Evolutionary conservation across 2,329 filamentous ascomycete genomes (phyloP).

Genomic region (Diaporthe citri): DNA sequence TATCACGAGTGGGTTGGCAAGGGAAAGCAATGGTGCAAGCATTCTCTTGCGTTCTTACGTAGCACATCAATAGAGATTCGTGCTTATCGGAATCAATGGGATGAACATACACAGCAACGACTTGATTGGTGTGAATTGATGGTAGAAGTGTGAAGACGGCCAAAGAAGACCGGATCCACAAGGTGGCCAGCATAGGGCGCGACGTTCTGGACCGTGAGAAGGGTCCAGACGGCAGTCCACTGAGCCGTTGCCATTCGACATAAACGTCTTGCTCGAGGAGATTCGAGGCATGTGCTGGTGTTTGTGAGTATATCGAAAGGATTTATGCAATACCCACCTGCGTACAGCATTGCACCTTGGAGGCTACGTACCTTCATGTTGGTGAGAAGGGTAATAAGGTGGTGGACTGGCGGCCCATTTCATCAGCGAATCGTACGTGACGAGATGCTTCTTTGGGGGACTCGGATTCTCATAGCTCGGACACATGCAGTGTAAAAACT

Average conservation of each 20-base stretch:
- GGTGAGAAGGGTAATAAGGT: background rate
- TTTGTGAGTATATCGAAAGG: background rate
- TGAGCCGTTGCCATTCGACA: no score
- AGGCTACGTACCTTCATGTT: background rate
- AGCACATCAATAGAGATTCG: constrained; percentile 35
- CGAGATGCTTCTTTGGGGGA: no score
- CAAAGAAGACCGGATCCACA: background rate
- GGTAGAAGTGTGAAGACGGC: background rate
- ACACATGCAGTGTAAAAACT: background rate
- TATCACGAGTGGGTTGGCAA: constrained; percentile 45
- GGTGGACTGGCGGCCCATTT: background rate
- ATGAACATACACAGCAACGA: constrained; percentile 14
- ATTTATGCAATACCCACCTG: no score
- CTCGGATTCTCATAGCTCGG: background rate
- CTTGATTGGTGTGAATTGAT: background rate
- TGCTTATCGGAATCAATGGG: constrained; percentile 38
- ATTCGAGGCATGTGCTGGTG: background rate
- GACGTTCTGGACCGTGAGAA: background rate
- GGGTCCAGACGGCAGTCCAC: background rate
- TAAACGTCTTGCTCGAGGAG: background rate
- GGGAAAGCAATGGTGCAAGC: constrained; percentile 33
- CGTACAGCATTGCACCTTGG: background rate
- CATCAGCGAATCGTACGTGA: background rate
- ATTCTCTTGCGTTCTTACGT: constrained; percentile 33
- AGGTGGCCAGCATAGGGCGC: no score